Evolutionary conservation across 169 alveolate species (phyloP).

Genomic region (Fabrea salina): DNA sequence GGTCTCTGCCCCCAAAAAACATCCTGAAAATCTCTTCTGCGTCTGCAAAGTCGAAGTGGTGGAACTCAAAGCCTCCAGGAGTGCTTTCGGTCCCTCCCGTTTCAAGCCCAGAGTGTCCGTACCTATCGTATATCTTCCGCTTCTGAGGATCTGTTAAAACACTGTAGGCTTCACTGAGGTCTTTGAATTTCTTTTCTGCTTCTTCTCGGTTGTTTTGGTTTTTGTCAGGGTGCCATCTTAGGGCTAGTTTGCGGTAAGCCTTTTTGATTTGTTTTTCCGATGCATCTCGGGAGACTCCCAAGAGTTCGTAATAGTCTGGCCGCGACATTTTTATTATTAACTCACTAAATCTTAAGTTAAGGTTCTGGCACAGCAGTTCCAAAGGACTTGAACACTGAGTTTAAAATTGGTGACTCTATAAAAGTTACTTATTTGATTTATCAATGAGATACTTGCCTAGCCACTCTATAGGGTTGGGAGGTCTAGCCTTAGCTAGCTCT

Average conservation of each 20-base stretch:
- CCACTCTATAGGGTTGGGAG: conserved; percentile 33
- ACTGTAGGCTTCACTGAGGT: conserved; percentile 89
- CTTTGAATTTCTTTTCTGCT: conserved; percentile 85
- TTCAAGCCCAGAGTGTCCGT: conserved; percentile 80
- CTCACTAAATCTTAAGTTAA: too few species aligned
- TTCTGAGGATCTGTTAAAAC: conserved; percentile 87
- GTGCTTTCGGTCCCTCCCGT: too few species aligned
- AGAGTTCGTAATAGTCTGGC: background rate
- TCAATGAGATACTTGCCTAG: conserved; percentile 27
- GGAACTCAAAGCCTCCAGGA: background rate
- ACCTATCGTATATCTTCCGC: conserved; percentile 68
- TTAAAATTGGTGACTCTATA: too few species aligned
- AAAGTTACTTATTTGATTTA: background rate
- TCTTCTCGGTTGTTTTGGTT: conserved; percentile 78
- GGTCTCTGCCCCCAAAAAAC: background rate
- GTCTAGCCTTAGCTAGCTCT: conserved; percentile 59
- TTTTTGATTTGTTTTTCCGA: conserved; percentile 80
- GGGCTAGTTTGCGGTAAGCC: conserved; percentile 90
- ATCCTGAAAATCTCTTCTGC: background rate
- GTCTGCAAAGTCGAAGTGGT: background rate
- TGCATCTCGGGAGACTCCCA: conserved; percentile 8
- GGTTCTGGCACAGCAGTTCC: too few species aligned
- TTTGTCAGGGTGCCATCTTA: conserved; percentile 90
- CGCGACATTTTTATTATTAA: too few species aligned
- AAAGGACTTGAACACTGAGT: too few species aligned